Evolutionary conservation across 2,329 filamentous ascomycete genomes (phyloP), one percentile per base, ranked within the genome.

Genomic region (Fusarium falciforme): DNA sequence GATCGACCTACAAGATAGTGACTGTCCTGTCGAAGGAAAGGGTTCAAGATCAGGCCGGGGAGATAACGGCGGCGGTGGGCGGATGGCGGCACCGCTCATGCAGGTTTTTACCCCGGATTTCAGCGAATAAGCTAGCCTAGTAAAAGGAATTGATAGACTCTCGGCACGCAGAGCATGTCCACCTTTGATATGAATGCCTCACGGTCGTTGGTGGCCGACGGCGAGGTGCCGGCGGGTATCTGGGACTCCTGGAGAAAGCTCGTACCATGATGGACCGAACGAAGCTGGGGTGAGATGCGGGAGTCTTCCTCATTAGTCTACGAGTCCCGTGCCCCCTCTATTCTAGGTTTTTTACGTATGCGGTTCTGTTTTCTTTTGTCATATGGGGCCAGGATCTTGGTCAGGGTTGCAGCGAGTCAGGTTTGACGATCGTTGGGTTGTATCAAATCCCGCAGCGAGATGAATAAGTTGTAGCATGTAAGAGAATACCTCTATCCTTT

Each of bases 31-130:
- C 40, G 25, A 55, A 40, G 42, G 54, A 52, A 31, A 31, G 29
- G 29, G 44, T 70, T 27, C 52, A 49, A 29, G 38, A 52, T 49
- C 67, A 31, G n/a, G 11, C n/a, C 16, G 20, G 33, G 22, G 64
- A 72, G 71, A 73, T 73, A 73, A 74, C 71, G 67, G 70, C 29
- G 35, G 35, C 35, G 35, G 14, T 40, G 71, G 16, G 36, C 60
- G 55, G 47, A 22, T 27, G 12, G 25, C 25, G 35, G 54, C 57
- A 31, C 25, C 38, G 36, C 35, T 44, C n/a, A 22, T 36, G 31
- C 29, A 22, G 14, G 27, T 36, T 59, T 74, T 52, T 52, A 73
- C 71, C 71, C 71, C 71, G 60, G 71, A 68, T 74, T 73, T 64
- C 44, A 40, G 16, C 29, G 60, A 61, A 61, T 54, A 52, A 33